Conservation (phyloP, 2,329 filamentous ascomycete genomes). For the Lachnellula occidentalis region DNA sequence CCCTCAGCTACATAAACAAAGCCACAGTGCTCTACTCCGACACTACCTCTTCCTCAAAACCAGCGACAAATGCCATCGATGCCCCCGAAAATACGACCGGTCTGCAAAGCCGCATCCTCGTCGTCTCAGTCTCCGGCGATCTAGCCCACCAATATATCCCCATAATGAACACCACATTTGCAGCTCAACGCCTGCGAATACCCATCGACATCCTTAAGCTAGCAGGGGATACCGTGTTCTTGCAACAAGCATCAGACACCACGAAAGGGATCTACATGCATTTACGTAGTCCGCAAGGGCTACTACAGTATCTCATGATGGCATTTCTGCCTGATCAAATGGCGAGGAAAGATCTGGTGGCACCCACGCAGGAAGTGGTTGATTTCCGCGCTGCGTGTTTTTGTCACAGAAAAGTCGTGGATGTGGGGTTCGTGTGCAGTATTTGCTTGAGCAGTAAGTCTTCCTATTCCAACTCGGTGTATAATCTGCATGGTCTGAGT, state of each 20-base stretch:
- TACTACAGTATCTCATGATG: slow-evolving; percentile 93
- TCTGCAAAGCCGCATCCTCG: slow-evolving; percentile 76
- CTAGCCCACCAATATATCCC: slow-evolving; percentile 89
- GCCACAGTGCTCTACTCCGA: slow-evolving; percentile 33
- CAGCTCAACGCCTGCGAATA: slow-evolving; percentile 79
- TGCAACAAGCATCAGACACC: slow-evolving; percentile 82
- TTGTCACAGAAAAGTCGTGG: slow-evolving; percentile 85
- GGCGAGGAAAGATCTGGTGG: slow-evolving; percentile 60
- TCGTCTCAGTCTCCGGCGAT: slow-evolving; percentile 82
- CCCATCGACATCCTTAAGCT: slow-evolving; percentile 90
- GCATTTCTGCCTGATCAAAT: slow-evolving; percentile 74
- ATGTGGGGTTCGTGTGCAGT: slow-evolving; percentile 91
- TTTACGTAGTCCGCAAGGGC: slow-evolving; percentile 56
- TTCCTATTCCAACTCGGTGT: background rate
- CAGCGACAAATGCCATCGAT: slow-evolving; percentile 13
- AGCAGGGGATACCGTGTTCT: slow-evolving; percentile 78
- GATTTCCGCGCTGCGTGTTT: slow-evolving; percentile 99
- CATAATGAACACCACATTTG: slow-evolving; percentile 98
- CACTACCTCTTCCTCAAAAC: slow-evolving; percentile 29
- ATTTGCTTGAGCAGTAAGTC: slow-evolving; percentile 81
- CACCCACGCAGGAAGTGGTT: slow-evolving; percentile 77
- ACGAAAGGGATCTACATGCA: slow-evolving; percentile 66
- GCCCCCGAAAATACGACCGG: slow-evolving; percentile 33
- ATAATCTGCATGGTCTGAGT: slow-evolving; percentile 9
- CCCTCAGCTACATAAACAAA: slow-evolving; percentile 87